Percentiles rank a stretch among this genome's conserved stretches.
Conservation (phyloP, 257 asterid species). For the Lithospermum erythrorhizon region DNA sequence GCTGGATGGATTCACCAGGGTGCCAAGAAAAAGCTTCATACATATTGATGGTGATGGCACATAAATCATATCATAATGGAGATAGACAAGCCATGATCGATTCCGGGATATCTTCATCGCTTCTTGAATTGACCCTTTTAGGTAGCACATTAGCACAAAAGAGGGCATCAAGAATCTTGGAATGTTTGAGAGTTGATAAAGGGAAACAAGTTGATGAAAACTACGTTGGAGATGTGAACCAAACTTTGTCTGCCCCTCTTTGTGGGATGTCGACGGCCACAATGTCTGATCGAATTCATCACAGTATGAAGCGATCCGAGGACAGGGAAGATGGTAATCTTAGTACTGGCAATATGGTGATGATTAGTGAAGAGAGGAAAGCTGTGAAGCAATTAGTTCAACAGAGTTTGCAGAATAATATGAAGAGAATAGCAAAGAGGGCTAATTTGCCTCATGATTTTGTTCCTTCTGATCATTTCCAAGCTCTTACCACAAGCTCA, state of each 20-base stretch:
- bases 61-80: conserved; percentile 38
- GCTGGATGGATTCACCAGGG: conserved; percentile 70
- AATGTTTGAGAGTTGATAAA: conserved; percentile 54
- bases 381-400: conserved; percentile 85
- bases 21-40: conserved; percentile 84
- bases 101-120: conserved; percentile 60
- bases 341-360: conserved; percentile 14
- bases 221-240: conserved; percentile 19
- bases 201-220: conserved; percentile 53
- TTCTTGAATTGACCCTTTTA: conserved; percentile 65
- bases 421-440: conserved; percentile 74
- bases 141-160: conserved; percentile 77
- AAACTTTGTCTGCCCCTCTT: conserved; percentile 48
- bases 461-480: conserved; percentile 67
- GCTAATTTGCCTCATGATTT: conserved; percentile 81
- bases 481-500: conserved; percentile 53
- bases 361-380: conserved; percentile 67
- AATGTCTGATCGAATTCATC: conserved; percentile 12
- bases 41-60: conserved; percentile 91
- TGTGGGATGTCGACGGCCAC: conserved; percentile 12
- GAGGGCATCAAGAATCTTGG: conserved; percentile 79
- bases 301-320: no score
- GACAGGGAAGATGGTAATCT: conserved; percentile 1
- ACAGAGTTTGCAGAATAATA: conserved; percentile 77
- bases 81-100: conserved; percentile 76